Percentiles rank a stretch among this genome's conserved stretches.
Conservation (phyloP, 1,139 yeast species). For the Maudiozyma humilis region DNA sequence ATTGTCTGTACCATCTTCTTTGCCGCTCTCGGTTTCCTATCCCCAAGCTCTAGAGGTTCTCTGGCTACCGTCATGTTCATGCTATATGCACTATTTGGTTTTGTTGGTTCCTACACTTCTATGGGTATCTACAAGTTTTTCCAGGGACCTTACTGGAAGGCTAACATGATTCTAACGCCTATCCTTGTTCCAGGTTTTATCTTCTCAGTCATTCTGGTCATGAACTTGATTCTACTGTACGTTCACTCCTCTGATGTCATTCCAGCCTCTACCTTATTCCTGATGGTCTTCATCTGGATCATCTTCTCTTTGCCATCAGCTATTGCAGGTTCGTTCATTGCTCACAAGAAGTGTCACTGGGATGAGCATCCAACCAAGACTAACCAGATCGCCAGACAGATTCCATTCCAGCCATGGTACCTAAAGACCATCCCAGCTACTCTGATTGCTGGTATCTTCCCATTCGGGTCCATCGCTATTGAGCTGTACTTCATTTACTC, state of each 20-base stretch:
- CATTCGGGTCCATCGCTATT: conserved; percentile 90
- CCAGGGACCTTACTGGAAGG: conserved; percentile 89
- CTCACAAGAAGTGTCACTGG: conserved; percentile 55
- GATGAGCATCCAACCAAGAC: conserved; percentile 65
- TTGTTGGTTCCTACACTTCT: conserved; percentile 78
- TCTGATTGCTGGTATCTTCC: conserved; percentile 80
- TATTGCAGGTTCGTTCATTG: conserved; percentile 67
- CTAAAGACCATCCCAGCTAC: conserved; percentile 60
- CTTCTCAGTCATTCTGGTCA: conserved; percentile 52
- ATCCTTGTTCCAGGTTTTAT: conserved; percentile 71
- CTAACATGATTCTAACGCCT: conserved; percentile 77
- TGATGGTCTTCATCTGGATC: conserved; percentile 78
- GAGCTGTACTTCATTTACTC: conserved; percentile 84
- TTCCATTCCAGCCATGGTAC: conserved; percentile 86
- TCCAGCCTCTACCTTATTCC: conserved; percentile 83
- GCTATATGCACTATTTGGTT: conserved; percentile 69
- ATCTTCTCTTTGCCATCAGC: conserved; percentile 78
- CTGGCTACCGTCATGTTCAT: conserved; percentile 84
- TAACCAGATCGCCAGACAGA: conserved; percentile 91
- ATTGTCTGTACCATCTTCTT: conserved; percentile 62
- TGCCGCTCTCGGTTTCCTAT: conserved; percentile 80
- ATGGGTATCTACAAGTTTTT: conserved; percentile 78
- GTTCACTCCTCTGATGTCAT: conserved; percentile 90
- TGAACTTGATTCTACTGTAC: conserved; percentile 75
- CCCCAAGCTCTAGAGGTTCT: conserved; percentile 94